Evolutionary conservation across 768 basidiomycete genomes (phyloP).

Genomic region (Boletus sp.): DNA sequence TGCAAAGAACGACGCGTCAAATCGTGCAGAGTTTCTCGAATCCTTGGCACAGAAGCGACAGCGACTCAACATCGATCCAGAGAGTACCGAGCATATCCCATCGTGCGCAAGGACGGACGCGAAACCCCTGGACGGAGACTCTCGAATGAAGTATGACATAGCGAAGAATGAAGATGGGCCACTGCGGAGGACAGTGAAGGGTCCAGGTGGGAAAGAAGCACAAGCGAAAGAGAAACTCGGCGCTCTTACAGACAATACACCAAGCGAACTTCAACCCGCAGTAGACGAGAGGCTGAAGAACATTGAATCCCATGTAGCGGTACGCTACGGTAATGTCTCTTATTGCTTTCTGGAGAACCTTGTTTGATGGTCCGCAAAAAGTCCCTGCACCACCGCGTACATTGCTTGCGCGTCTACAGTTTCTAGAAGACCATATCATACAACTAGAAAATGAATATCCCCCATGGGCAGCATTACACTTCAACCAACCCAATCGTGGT

Average conservation of each 20-base stretch:
- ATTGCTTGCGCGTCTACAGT: slow-evolving; percentile 60
- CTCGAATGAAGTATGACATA: slow-evolving; percentile 85
- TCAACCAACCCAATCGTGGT: slow-evolving; percentile 78
- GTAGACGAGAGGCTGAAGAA: slow-evolving; percentile 62
- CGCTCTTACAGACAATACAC: slow-evolving; percentile 23
- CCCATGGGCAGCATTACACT: slow-evolving; percentile 86
- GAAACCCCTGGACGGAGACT: slow-evolving; percentile 64
- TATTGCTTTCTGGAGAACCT: background rate
- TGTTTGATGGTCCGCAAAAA: slow-evolving; percentile 28
- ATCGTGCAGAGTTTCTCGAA: slow-evolving; percentile 69
- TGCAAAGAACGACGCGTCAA: slow-evolving; percentile 71
- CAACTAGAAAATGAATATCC: slow-evolving; percentile 79
- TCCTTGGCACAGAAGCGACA: slow-evolving; percentile 54
- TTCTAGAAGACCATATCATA: slow-evolving; percentile 74
- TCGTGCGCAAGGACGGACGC: slow-evolving; percentile 78
- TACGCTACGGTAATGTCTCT: slow-evolving; percentile 61
- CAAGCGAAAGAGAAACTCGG: slow-evolving; percentile 9
- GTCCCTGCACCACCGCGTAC: slow-evolving; percentile 70
- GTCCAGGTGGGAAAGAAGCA: slow-evolving; percentile 10
- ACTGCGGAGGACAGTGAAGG: slow-evolving; percentile 55
- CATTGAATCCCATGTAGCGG: slow-evolving; percentile 67
- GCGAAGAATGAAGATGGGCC: slow-evolving; percentile 83
- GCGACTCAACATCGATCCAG: slow-evolving; percentile 36
- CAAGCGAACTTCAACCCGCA: slow-evolving; percentile 52
- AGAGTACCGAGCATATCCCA: slow-evolving; percentile 31